phyloP scores from a whole-genome alignment of 225 moss, liverwort and hornwort species.

The Lunularia cruciata region DNA sequence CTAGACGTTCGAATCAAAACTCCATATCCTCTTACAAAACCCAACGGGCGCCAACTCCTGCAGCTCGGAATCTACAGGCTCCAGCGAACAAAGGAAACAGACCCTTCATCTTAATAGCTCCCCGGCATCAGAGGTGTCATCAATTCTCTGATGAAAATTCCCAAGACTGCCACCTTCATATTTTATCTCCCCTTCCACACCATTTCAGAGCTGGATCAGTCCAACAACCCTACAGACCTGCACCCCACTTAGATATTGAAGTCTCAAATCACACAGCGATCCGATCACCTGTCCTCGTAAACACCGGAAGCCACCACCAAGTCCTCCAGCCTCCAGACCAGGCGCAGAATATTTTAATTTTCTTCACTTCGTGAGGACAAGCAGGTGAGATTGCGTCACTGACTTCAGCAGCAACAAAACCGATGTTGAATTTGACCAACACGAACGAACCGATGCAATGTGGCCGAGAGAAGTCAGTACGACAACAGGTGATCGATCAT shows the following conservation, averaged over 20 bases:
- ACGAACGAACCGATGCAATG: background rate
- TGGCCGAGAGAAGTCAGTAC: background rate
- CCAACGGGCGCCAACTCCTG: background rate
- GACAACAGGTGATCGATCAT: background rate
- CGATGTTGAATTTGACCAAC: background rate
- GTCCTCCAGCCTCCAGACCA: background rate
- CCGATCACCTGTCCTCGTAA: background rate
- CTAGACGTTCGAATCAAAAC: background rate
- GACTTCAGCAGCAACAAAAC: background rate
- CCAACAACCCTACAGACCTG: background rate
- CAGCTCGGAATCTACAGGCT: background rate
- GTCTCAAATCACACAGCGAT: background rate
- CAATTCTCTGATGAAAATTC: background rate
- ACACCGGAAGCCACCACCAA: background rate
- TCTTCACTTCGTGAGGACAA: background rate
- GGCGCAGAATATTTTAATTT: background rate
- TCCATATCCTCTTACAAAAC: no score
- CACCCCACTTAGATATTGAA: no score
- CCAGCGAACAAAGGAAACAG: background rate
- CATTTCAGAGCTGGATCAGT: background rate
- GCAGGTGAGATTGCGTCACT: background rate
- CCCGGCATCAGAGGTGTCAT: no score
- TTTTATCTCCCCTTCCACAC: background rate
- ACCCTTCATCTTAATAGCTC: background rate
- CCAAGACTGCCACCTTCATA: background rate